Evolutionary conservation across 148 eudicot genomes (phyloP).

Genomic region (Vaccinium corymbosum): DNA sequence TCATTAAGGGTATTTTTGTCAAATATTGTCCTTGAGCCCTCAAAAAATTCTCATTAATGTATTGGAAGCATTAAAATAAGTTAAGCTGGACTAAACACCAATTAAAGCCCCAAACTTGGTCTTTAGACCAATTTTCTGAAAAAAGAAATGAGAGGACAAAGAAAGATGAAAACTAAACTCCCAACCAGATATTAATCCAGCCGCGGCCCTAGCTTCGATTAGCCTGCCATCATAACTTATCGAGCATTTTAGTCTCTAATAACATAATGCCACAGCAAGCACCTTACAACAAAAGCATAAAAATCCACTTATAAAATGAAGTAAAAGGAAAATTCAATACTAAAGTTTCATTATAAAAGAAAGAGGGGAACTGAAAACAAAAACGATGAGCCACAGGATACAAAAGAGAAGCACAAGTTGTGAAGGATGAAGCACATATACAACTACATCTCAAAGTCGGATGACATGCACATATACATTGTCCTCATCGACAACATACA

Average conservation of each 20-base stretch:
- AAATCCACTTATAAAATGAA: neutral
- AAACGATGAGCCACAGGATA: neutral
- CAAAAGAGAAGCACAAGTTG: neutral
- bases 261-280: neutral
- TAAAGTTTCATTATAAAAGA: neutral
- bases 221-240: neutral
- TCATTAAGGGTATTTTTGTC: too few species aligned
- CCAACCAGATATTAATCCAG: neutral
- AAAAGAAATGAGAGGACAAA: neutral
- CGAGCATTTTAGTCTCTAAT: neutral
- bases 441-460: neutral
- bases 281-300: neutral
- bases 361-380: neutral
- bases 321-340: neutral
- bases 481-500: neutral
- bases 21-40: too few species aligned
- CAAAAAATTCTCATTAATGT: too few species aligned
- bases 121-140: too few species aligned
- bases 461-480: neutral
- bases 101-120: too few species aligned
- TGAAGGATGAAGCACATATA: neutral
- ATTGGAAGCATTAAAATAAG: too few species aligned
- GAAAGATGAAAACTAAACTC: neutral
- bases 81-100: too few species aligned
- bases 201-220: neutral